phyloP scores from a whole-genome alignment of 2,329 filamentous ascomycete species.

The Phaeophleospora eucalypticola region DNA sequence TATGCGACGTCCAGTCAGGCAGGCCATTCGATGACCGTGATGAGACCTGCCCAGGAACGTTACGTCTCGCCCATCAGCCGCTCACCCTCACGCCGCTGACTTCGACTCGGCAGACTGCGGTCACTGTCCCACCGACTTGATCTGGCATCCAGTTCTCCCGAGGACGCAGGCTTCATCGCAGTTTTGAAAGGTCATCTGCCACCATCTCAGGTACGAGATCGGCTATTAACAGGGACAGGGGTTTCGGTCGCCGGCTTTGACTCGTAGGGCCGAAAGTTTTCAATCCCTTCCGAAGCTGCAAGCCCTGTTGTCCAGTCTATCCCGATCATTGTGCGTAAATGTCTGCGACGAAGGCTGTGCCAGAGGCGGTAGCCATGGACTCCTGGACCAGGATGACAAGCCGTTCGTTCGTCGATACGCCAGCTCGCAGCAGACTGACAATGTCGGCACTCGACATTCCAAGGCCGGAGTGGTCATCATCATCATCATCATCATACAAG shows the following conservation, averaged over 20 bases:
- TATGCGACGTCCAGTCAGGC: background rate
- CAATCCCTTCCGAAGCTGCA: background rate
- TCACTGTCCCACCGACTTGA: background rate
- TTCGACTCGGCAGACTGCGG: background rate
- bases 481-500: too few relatives aligned
- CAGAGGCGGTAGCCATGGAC: too few relatives aligned
- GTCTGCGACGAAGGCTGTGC: too few relatives aligned
- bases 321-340: too few relatives aligned
- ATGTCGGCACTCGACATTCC: too few relatives aligned
- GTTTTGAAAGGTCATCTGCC: conserved; percentile 1
- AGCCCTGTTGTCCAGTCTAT: background rate
- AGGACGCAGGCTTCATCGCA: background rate
- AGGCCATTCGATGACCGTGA: background rate
- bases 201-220: background rate
- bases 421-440: too few relatives aligned
- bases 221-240: background rate
- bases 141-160: background rate
- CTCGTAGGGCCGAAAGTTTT: background rate
- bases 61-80: background rate
- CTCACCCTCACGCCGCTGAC: background rate
- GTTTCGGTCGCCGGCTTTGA: background rate
- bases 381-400: too few relatives aligned
- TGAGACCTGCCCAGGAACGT: background rate
- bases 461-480: too few relatives aligned
- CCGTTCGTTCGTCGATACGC: too few relatives aligned